phyloP scores from a whole-genome alignment of 202 grass and related monocot species.

The Schoenoplectus triqueter region DNA sequence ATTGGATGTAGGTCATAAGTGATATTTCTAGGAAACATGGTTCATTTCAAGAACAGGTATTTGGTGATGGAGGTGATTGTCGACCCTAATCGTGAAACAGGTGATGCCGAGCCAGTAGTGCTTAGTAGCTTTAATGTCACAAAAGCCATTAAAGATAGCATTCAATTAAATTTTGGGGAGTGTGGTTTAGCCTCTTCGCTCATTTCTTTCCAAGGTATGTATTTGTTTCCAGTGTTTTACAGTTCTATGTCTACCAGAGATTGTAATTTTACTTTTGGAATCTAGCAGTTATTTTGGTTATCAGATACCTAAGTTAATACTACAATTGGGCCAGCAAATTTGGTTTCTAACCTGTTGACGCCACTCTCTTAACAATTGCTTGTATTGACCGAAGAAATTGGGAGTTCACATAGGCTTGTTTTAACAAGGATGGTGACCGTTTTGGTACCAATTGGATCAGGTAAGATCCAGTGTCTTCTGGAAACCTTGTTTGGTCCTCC shows the following conservation, averaged over 20 bases:
- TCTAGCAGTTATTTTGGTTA: constrained; percentile 15
- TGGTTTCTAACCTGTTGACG: background rate
- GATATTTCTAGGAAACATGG: constrained; percentile 14
- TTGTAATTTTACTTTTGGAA: background rate
- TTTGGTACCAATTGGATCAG: background rate
- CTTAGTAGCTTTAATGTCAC: constrained; percentile 35
- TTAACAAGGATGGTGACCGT: background rate
- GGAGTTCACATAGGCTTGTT: background rate
- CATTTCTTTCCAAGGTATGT: constrained; percentile 73
- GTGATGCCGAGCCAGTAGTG: constrained; percentile 25
- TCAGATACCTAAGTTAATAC: background rate
- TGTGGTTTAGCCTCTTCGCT: constrained; percentile 65
- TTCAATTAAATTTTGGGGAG: constrained; percentile 79
- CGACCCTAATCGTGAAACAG: constrained; percentile 34
- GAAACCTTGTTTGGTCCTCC: too few species aligned
- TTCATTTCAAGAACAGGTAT: constrained; percentile 41
- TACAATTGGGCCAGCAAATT: background rate
- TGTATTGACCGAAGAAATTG: background rate
- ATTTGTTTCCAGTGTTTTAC: constrained; percentile 10
- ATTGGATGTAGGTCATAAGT: constrained; percentile 7
- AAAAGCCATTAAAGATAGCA: constrained; percentile 75
- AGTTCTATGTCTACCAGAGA: background rate
- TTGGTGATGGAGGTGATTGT: constrained; percentile 34
- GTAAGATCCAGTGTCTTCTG: background rate
- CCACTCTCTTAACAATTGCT: too few species aligned